Conservation (phyloP, 768 basidiomycete species). For the Lentinula lateritia region DNA sequence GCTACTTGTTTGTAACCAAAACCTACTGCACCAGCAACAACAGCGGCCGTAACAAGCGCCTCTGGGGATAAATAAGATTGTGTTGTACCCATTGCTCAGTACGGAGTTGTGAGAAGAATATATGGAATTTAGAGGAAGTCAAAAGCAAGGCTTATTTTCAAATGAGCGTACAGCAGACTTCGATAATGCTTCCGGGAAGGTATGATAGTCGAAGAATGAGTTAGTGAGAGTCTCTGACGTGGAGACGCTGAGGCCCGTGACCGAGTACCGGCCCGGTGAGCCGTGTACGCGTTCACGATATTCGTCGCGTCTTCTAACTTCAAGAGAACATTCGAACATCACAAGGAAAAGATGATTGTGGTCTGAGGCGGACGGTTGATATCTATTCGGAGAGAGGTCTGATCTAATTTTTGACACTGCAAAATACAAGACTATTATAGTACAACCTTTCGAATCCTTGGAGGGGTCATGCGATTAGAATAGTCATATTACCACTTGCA, state of each 20-base stretch:
- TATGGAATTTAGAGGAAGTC: not conserved
- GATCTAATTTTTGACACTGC: too few relatives aligned
- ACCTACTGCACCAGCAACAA: conserved; percentile 3
- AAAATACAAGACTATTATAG: too few relatives aligned
- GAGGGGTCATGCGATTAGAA: too few relatives aligned
- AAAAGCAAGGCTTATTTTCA: not conserved
- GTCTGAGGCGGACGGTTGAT: too few relatives aligned
- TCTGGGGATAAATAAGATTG: conserved; percentile 6
- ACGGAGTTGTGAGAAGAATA: not conserved
- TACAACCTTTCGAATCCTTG: too few relatives aligned
- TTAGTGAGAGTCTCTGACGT: not conserved
- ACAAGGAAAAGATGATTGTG: too few relatives aligned
- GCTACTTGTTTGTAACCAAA: conserved; percentile 1
- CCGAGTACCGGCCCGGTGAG: not conserved
- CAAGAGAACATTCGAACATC: too few relatives aligned
- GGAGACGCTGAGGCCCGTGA: not conserved
- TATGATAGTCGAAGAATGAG: too few relatives aligned
- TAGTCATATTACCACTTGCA: too few relatives aligned
- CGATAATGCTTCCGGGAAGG: not conserved
- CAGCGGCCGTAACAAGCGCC: conserved; percentile 1
- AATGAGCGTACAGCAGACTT: not conserved
- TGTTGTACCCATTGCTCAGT: not conserved
- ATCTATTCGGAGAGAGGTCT: too few relatives aligned
- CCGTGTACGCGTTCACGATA: not conserved
- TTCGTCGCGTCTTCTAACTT: not conserved